Percentiles rank a stretch among this genome's conserved stretches.
Conservation (phyloP, 176 grass and related monocot genomes). For the Urochloa ruziziensis region DNA sequence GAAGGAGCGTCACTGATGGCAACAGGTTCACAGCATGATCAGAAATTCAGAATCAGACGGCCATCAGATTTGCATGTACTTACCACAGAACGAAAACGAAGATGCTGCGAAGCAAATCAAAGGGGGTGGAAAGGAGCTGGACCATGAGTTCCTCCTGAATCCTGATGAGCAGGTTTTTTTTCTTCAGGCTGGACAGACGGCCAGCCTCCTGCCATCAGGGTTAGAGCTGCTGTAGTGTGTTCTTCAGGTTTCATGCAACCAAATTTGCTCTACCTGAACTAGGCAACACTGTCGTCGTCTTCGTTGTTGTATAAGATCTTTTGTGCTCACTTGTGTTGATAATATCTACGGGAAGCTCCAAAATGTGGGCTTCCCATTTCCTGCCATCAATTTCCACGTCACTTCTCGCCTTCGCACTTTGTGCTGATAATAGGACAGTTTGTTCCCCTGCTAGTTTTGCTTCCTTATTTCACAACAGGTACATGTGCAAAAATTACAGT, state of each 20-base stretch:
- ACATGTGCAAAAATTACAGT: no score
- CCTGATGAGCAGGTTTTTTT: conserved; percentile 14
- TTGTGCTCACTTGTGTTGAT: conserved; percentile 22
- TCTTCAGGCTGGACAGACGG: conserved; percentile 11
- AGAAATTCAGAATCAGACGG: background rate
- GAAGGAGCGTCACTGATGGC: conserved; percentile 34
- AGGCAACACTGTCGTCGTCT: background rate
- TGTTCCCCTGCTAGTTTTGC: background rate
- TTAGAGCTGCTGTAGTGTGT: background rate
- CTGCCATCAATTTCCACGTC: background rate
- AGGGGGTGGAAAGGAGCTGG: background rate
- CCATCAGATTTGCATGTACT: background rate
- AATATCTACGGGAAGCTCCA: background rate
- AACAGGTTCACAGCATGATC: background rate
- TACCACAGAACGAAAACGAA: background rate
- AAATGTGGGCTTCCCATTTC: background rate
- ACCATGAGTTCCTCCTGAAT: background rate
- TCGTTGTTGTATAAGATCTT: background rate
- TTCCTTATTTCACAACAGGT: background rate
- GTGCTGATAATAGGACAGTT: background rate
- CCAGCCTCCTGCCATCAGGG: background rate
- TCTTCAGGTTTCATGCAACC: conserved; percentile 14
- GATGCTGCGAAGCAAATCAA: background rate
- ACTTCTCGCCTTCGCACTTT: background rate
- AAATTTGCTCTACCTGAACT: conserved; percentile 25